A percentile compares a stretch with the other conserved stretches of the same genome.
Evolutionary conservation across 2,329 filamentous ascomycete species (phyloP).

Genomic region (Colletotrichum sansevieriae): DNA sequence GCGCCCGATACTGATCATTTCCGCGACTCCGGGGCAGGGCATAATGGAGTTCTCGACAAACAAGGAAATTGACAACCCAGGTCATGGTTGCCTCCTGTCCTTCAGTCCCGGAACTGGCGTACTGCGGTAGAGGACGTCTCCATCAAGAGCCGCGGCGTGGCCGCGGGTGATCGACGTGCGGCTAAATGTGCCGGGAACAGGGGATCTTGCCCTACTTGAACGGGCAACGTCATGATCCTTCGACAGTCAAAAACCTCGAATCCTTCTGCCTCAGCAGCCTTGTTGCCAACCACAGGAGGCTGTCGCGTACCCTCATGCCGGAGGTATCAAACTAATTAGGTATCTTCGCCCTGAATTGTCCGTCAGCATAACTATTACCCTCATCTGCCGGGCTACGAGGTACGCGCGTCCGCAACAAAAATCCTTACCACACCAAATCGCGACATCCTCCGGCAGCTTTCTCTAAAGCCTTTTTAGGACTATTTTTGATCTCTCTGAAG

Average conservation of each 20-base stretch:
- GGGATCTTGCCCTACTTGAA: neutral
- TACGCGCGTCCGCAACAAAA: too few relatives aligned
- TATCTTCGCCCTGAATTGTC: too few relatives aligned
- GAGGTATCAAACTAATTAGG: too few relatives aligned
- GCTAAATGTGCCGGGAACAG: constrained; percentile 8
- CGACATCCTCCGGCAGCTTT: too few relatives aligned
- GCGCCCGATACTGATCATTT: neutral
- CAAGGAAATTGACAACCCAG: too few relatives aligned
- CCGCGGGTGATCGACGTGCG: constrained; percentile 10
- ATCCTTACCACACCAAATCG: too few relatives aligned
- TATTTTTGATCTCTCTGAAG: too few relatives aligned
- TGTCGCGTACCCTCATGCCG: too few relatives aligned
- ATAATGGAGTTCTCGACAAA: neutral
- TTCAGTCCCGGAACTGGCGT: neutral
- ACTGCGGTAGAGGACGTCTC: neutral
- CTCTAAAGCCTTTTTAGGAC: too few relatives aligned
- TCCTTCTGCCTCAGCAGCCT: neutral
- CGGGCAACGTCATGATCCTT: neutral
- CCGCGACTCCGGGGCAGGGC: neutral
- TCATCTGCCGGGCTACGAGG: too few relatives aligned
- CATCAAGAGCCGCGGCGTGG: constrained; percentile 5
- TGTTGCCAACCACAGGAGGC: neutral
- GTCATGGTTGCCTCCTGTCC: too few relatives aligned
- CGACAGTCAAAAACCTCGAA: neutral
- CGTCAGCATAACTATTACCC: too few relatives aligned